Evolutionary conservation across 2,329 filamentous ascomycete genomes (phyloP), one percentile per base, ranked within the genome.

Genomic region (Sphaceloma murrayae): DNA sequence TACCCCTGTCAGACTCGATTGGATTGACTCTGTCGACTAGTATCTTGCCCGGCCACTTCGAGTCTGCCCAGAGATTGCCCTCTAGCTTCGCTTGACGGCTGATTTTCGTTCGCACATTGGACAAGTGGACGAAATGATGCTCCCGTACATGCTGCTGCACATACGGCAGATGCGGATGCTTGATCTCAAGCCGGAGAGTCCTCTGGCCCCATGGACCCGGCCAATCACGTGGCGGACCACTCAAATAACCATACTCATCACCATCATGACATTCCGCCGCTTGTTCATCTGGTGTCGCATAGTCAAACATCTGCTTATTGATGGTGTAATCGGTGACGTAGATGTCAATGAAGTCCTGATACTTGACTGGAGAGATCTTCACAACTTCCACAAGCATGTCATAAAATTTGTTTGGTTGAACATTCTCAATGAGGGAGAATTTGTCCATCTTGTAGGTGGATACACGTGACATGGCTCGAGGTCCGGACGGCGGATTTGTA

Each of bases 271-370:
- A 56, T 10, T 55, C 51, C 9, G 53, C 48, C 3, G 30, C 24
- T 14, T 57, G 55, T 7, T 65, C 59, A 34, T 61, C 56, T 3
- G 63, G 63, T 24, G 66, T 56, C 10, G 56, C 54, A 47, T 76
- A 77, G 26, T 77, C 62, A 51, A 72, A 80, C 47, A 95, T 78
- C 1, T 55, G 48, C 0, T 67, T 56, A 54, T 95, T 85, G 40
- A 75, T 65, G 0, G 86, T 93, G 59, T 88, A 94, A 61, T 95
- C 88, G 0, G 84, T 82, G 13, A 94, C 66, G 67, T 87, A 87
- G 0, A 94, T 51, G 4, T 77, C 75, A 9, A 74, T 62, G 18
- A 67, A 62, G 34, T 60, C 67, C 5, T 24, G 18, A 29, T 62
- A 59, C 18, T 34, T 16, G 6, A 54, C 58, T 10, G 63, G 56